phyloP scores from a whole-genome alignment of 306 rosid genomes.

The Begonia fuchsioides region DNA sequence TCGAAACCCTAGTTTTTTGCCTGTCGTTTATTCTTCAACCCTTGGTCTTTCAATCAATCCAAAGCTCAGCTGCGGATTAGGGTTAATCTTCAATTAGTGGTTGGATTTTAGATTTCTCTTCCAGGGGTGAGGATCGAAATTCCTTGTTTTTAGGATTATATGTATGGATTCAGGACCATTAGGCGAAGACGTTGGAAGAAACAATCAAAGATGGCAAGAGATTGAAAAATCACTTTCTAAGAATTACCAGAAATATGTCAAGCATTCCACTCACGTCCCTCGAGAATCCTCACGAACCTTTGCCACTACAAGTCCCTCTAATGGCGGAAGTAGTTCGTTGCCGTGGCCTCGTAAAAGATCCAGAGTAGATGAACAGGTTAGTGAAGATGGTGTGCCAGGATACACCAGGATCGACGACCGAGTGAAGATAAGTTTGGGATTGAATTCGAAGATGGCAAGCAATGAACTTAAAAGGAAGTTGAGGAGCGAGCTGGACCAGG shows the following conservation, averaged over 20 bases:
- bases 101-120: too few relatives aligned
- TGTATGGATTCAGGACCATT: constrained; percentile 30
- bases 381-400: constrained; percentile 9
- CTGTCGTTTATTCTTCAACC: too few relatives aligned
- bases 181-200: constrained; percentile 15
- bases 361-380: constrained; percentile 2
- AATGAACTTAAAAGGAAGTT: constrained; percentile 43
- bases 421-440: constrained; percentile 25
- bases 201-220: constrained; percentile 6
- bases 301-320: constrained; percentile 1
- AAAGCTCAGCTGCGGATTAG: too few relatives aligned
- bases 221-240: constrained; percentile 13
- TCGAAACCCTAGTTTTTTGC: too few relatives aligned
- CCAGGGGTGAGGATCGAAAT: too few relatives aligned
- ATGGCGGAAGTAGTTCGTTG: constrained; percentile 10
- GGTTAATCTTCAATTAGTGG: too few relatives aligned
- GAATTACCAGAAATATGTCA: constrained; percentile 10
- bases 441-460: constrained; percentile 15
- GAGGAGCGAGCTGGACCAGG: constrained; percentile 49
- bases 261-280: constrained; percentile 11
- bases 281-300: constrained; percentile 3
- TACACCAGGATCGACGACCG: constrained; percentile 21
- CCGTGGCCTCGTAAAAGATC: neutral
- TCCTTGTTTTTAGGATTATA: neutral
- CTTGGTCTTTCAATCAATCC: too few relatives aligned